These are phyloP conservation scores for Rasamsonia emersonii DNA, from an alignment of 2,329 filamentous ascomycete species.

Conservation along the genomic window DNA sequence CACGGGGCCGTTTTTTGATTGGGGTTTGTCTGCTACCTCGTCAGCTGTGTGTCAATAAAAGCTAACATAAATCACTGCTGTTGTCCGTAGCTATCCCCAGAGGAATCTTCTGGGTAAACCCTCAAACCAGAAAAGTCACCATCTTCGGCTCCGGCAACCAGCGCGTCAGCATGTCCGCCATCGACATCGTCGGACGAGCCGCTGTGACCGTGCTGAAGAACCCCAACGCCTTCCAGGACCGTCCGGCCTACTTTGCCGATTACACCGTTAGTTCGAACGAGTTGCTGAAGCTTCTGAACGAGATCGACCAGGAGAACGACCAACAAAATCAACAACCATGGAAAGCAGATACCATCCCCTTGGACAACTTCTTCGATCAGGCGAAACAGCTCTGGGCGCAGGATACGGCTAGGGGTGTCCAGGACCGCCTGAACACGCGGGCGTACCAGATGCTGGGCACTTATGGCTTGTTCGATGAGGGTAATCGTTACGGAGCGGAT, in stretches of 20 bases:
- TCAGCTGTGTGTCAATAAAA: not conserved
- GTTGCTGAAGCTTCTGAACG: not conserved
- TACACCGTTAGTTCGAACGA: not conserved
- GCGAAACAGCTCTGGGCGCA: not conserved
- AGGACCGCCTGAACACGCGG: not conserved
- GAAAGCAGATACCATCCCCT: not conserved
- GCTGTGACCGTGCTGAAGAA: not conserved
- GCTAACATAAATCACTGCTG: not conserved
- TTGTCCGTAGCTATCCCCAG: not conserved
- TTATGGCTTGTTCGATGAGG: not conserved
- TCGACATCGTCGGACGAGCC: not conserved
- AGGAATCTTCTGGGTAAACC: not conserved
- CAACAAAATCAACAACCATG: too few species aligned
- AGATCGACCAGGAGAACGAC: not conserved
- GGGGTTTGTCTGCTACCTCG: not conserved
- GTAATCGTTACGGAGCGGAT: not conserved
- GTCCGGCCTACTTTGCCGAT: constrained; percentile 1
- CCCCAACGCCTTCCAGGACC: not conserved
- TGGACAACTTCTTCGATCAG: not conserved
- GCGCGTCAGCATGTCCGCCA: not conserved
- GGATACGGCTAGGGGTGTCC: not conserved
- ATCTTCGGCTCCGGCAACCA: not conserved
- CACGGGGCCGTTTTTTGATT: not conserved
- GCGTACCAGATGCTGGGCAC: not conserved
- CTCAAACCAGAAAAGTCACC: not conserved